A percentile compares a stretch with the other conserved stretches of the same genome.
Conservation (phyloP, 202 grass and related monocot species). For the Brachypodium distachyon region DNA sequence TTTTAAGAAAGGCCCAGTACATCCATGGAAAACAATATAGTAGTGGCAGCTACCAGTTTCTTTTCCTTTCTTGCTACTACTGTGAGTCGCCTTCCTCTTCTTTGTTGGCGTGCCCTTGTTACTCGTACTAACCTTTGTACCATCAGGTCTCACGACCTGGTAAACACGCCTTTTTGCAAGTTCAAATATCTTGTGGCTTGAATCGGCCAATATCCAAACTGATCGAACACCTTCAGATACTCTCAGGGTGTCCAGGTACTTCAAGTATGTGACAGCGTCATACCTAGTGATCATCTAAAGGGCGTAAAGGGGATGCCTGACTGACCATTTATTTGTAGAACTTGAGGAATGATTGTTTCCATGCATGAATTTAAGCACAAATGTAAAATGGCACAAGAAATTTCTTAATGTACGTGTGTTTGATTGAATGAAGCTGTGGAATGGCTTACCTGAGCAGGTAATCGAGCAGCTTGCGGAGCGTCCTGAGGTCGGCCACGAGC, state of each 20-base stretch:
- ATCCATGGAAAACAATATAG: not conserved
- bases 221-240: slow-evolving; percentile 90
- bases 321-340: not conserved
- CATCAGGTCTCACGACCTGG: slow-evolving; percentile 69
- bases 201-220: slow-evolving; percentile 95
- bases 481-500: slow-evolving; percentile 90
- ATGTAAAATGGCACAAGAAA: not conserved
- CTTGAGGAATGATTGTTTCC: not conserved
- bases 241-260: slow-evolving; percentile 87
- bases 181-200: slow-evolving; percentile 95
- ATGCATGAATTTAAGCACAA: not conserved
- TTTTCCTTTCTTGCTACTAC: slow-evolving; percentile 48
- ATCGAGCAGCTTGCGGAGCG: slow-evolving; percentile 88
- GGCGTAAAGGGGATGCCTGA: not conserved
- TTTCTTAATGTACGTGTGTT: not conserved
- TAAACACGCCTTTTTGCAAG: slow-evolving; percentile 85
- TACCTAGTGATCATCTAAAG: slow-evolving; percentile 47
- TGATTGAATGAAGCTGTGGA: not conserved
- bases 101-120: slow-evolving; percentile 43
- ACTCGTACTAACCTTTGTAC: slow-evolving; percentile 38
- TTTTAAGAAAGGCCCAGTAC: not conserved
- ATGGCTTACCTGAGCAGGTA: slow-evolving; percentile 73
- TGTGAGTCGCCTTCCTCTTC: slow-evolving; percentile 48
- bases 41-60: slow-evolving; percentile 36
- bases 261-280: slow-evolving; percentile 87